Evolutionary conservation across 31 red algal genomes (phyloP).

Genomic region (Endocladia muricata): DNA sequence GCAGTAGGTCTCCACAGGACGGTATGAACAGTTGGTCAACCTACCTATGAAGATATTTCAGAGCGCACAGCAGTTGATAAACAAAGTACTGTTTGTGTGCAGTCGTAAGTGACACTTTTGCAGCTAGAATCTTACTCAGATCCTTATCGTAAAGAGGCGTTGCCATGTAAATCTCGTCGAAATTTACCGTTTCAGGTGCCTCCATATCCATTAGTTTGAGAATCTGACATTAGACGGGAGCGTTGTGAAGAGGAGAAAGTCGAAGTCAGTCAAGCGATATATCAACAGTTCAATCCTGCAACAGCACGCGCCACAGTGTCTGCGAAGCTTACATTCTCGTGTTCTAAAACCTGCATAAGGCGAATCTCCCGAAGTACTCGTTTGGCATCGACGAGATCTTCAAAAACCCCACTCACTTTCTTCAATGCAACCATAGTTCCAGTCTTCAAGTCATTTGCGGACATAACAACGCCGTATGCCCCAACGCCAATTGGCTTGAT

Average conservation of each 20-base stretch:
- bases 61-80: constrained; percentile 89
- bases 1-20: no score
- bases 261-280: background rate
- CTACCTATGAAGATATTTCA: constrained; percentile 77
- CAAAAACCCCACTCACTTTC: constrained; percentile 83
- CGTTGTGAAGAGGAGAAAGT: background rate
- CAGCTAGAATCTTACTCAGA: constrained; percentile 72
- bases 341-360: constrained; percentile 60
- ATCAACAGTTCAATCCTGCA: background rate
- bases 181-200: constrained; percentile 61
- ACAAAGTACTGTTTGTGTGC: constrained; percentile 77
- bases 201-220: constrained; percentile 69
- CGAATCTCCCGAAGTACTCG: constrained; percentile 88
- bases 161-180: constrained; percentile 84
- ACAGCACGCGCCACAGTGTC: background rate
- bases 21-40: no score
- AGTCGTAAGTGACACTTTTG: constrained; percentile 45
- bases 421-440: constrained; percentile 78
- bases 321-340: constrained; percentile 76
- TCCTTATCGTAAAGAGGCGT: constrained; percentile 90
- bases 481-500: constrained; percentile 76
- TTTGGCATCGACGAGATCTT: constrained; percentile 69
- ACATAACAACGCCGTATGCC: constrained; percentile 87
- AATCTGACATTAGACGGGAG: constrained; percentile 29
- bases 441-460: constrained; percentile 40